Percentiles rank a stretch among this genome's conserved stretches.
Evolutionary conservation across 1,284 basidiomycete species (phyloP).

Genomic region (Heterobasidion parviporum): DNA sequence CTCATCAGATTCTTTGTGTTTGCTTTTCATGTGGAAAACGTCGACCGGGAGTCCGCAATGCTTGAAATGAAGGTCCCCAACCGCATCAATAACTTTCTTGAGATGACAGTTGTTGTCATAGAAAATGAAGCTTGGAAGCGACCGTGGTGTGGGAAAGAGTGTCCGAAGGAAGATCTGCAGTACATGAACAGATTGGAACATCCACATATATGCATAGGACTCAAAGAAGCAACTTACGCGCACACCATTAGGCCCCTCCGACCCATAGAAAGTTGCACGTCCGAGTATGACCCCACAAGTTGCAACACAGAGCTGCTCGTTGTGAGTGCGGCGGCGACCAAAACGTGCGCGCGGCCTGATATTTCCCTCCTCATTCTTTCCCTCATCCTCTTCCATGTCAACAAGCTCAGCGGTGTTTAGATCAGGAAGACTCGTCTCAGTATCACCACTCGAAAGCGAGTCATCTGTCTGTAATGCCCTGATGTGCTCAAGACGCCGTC

Average conservation of each 20-base stretch:
- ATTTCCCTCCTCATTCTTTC: conserved; percentile 16
- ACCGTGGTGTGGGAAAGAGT: no score
- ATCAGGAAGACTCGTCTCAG: no score
- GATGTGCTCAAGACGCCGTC: conserved; percentile 3
- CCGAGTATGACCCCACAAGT: conserved; percentile 18
- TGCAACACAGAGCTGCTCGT: conserved; percentile 20
- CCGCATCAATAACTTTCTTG: conserved; percentile 7
- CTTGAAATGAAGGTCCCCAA: conserved; percentile 13
- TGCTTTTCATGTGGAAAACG: conserved; percentile 24
- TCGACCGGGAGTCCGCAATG: conserved; percentile 20
- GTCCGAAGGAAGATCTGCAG: no score
- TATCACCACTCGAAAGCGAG: conserved; percentile 4
- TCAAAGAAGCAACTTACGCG: no score
- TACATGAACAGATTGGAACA: no score
- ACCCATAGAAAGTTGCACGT: conserved; percentile 19
- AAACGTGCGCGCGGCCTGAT: conserved; percentile 15
- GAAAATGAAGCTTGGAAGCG: conserved; percentile 7
- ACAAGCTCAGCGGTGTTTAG: no score
- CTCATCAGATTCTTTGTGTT: conserved; percentile 22
- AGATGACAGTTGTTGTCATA: conserved; percentile 23
- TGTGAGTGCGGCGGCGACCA: conserved; percentile 20
- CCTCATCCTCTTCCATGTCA: neutral
- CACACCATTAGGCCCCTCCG: conserved; percentile 11
- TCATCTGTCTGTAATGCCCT: neutral
- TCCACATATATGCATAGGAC: no score